Evolutionary conservation across 495 filamentous ascomycete genomes (phyloP), one percentile per base, ranked within the genome.

Genomic region (Daldinia loculata): DNA sequence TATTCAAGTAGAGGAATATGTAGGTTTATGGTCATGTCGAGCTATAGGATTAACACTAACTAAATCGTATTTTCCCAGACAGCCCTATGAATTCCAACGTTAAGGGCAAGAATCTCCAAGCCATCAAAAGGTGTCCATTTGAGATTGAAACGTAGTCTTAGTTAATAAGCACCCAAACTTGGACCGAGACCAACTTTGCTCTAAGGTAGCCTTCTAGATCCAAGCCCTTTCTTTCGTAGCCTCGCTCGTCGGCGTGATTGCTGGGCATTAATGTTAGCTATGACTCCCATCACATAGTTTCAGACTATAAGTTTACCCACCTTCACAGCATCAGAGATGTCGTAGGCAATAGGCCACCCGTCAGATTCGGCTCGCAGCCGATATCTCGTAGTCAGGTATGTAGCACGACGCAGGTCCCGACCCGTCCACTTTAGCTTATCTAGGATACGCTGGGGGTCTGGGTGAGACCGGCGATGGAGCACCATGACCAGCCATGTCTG

Each of bases 381-480:
- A 26, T 70, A 58, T 36, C 70, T 63, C 11, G 67, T 67, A 6
- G 56, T 50, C 8, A 77, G 27, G 41, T 77, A 73, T 7, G 69
- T 65, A 22, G 72, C 63, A 30, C 69, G 75, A 15, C 75, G 75
- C 8, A 75, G 67, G 30, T 73, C 69, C 11, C 60, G 48, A 17
- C 75, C 72, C 50, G 63, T 43, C 75, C 75, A 77, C n/a, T 17
- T 32, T 14, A 72, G 62, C 45, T 34, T 56, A 6, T 50, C 61
- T 39, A 63, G 55, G 19, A 66, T 67, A 39, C 73, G 72, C 41
- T 61, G 57, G 3, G 75, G 75, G 27, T 65, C 69, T 11, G 72
- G 72, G 45, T 75, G 75, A 2, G 69, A 75, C 17, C 72, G 63
- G 14, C 75, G 72, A 48, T 65, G 61, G n/a, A 77, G 74, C 24